phyloP scores from a whole-genome alignment of 2,329 filamentous ascomycete species.

The Blastomyces gilchristii region DNA sequence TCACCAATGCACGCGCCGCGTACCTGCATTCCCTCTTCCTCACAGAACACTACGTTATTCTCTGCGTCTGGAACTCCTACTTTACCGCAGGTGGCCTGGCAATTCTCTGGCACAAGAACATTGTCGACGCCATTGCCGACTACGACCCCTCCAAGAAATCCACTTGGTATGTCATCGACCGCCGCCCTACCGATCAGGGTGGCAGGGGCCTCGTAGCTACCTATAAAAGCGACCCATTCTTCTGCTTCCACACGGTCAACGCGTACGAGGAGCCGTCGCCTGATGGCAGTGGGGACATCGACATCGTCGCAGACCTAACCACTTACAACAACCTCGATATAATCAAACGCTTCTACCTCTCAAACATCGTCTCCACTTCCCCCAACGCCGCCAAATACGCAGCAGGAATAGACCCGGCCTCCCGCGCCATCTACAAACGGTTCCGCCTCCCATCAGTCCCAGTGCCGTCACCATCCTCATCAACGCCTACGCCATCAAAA shows the following conservation, averaged over 20 bases:
- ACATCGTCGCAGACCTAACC: conserved; percentile 56
- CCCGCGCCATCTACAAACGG: conserved; percentile 23
- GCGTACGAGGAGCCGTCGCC: conserved; percentile 54
- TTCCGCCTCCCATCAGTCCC: conserved; percentile 31
- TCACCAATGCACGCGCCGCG: conserved; percentile 46
- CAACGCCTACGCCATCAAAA: conserved; percentile 4
- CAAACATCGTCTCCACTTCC: conserved; percentile 52
- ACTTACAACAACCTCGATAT: conserved; percentile 56
- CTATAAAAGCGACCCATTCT: conserved; percentile 58
- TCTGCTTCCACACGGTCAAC: conserved; percentile 73
- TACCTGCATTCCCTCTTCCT: conserved; percentile 81
- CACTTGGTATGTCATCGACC: conserved; percentile 66
- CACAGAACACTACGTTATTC: conserved; percentile 57
- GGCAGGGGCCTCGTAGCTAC: conserved; percentile 56
- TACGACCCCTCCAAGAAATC: conserved; percentile 50
- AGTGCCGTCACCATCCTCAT: not conserved
- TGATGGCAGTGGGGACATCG: conserved; percentile 28
- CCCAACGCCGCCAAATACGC: conserved; percentile 38
- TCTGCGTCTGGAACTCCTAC: conserved; percentile 62
- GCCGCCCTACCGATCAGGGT: conserved; percentile 33
- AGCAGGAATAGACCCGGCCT: conserved; percentile 27
- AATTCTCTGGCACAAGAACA: conserved; percentile 55
- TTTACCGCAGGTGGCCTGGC: conserved; percentile 48
- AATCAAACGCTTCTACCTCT: conserved; percentile 58
- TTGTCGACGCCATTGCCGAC: conserved; percentile 56